Evolutionary conservation across 2,329 filamentous ascomycete species (phyloP), one percentile per base, ranked within the genome.

Genomic region (Aotearoamyces nothofagi): DNA sequence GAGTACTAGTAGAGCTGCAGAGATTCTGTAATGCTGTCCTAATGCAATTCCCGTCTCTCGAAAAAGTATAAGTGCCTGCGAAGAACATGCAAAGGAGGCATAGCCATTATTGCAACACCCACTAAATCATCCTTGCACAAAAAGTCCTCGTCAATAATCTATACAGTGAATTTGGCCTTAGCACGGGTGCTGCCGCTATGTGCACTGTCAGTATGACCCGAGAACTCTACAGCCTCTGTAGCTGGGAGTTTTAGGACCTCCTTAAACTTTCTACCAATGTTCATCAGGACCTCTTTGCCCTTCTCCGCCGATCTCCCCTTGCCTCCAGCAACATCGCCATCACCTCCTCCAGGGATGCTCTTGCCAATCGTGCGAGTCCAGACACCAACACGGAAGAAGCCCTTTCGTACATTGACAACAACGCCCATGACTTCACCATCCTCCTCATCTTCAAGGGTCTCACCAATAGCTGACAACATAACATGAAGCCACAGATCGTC

Each of bases 381-480:
- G 44, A 96, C 73, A 51, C 87, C 86, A 43, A 98, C 79, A 63
- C 90, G 81, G 69, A 84, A 98, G 63, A 98, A 96, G 29, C 80
- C 86, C 65, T 93, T 94, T 56, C 90, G 80, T 34, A 98, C 87
- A 57, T 98, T 98, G 63, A 96, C 86, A 15, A 98, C 90, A 17
- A 98, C 92, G 40, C 90, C 90, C 90, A 96, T 96, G 54, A 98
- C 79, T 58, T 98, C 92, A 45, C 86, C 86, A 50, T 96, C 90
- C 17, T 78, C 77, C 51, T 94, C 86, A 60, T 96, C 90, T 63
- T 98, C 90, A 31, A 98, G 78, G 15, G 87, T 96, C 68, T 98
- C 92, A 49, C 90, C 90, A 43, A 98, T 96, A 32, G 86, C 90
- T 17, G 80, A 75, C 45, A 98, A 78, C 76, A 98, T 93, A 38